These are phyloP conservation scores for Pseudogymnoascus pannorum DNA, from an alignment of 2,329 filamentous ascomycete species.

Conservation along the genomic window DNA sequence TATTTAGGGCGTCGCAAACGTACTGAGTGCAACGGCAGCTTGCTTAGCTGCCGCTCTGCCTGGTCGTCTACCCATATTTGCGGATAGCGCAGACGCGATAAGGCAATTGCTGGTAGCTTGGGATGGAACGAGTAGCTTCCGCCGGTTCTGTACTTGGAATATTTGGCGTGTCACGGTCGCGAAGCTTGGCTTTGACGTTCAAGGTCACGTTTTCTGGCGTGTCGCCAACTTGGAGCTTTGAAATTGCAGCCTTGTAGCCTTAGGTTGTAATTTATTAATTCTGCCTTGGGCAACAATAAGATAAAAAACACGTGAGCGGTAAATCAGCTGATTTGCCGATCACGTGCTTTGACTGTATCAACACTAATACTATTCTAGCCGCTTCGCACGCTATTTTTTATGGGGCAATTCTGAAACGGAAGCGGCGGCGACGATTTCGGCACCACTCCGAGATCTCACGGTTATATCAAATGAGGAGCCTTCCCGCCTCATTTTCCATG, in stretches of 20 bases:
- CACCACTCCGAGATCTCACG: not conserved
- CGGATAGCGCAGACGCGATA: not conserved
- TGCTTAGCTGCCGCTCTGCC: slow-evolving; percentile 47
- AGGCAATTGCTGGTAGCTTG: slow-evolving; percentile 2
- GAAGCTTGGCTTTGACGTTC: slow-evolving; percentile 6
- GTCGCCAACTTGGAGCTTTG: not conserved
- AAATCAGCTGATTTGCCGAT: not conserved
- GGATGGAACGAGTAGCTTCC: slow-evolving; percentile 13
- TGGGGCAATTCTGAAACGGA: slow-evolving; percentile 2
- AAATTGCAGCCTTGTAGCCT: not conserved
- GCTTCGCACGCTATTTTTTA: not conserved
- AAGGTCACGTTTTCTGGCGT: slow-evolving; percentile 10
- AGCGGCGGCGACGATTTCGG: slow-evolving; percentile 1
- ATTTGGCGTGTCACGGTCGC: slow-evolving; percentile 7
- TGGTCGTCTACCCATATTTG: slow-evolving; percentile 39
- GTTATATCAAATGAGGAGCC: not conserved
- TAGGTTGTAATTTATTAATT: not conserved
- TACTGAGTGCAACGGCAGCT: slow-evolving; percentile 46
- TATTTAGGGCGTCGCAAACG: slow-evolving; percentile 23
- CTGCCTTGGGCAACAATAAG: not conserved
- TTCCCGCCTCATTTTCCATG: not conserved
- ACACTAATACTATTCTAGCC: not conserved
- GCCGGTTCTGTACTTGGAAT: slow-evolving; percentile 6
- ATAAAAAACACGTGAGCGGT: not conserved
- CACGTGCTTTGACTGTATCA: not conserved